Base-by-base conservation (phyloP, 2,329 filamentous ascomycete genomes). In the Nemania serpens region DNA sequence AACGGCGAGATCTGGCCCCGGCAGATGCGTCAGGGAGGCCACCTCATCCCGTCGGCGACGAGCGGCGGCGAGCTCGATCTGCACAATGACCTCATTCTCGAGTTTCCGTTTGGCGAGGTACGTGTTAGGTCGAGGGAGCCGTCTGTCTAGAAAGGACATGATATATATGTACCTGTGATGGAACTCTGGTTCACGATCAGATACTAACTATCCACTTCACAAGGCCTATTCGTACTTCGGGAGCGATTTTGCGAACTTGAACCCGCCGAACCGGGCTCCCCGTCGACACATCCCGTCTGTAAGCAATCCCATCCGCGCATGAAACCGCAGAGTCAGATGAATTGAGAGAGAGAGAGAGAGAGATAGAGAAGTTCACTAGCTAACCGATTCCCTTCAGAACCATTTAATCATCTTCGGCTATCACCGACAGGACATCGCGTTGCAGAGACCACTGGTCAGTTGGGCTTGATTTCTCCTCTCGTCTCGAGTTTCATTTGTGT, bases 101-200 rank as follows among this genome's bases (percentile, higher is more conserved):
- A 57, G 55, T 57, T 57, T n/a, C 55, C 55, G 3, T 43, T 43
- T 4, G 55, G 55, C 20, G 55, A 57, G 55, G 53, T 56, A 33
- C 5, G 53, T n/a, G n/a, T 49, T 17, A 13, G 11, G 18, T 11
- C 36, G 25, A 13, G 25, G 15, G 25, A n/a, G n/a, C n/a, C n/a
- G n/a, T n/a, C n/a, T n/a, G n/a, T n/a, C n/a, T n/a, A n/a, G n/a
- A n/a, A n/a, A n/a, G n/a, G n/a, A n/a, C n/a, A 29, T 29, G 25
- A 29, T 3, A 29, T 29, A 29, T 29, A 29, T 7, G 25, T 29
- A 4, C 25, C 3, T 29, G 25, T 29, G 25, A 7, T 7, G 25
- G 25, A 29, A 29, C 3, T 7, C 25, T 7, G 3, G 25, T 7
- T 29, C 7, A 29, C 25, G 25, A 7, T 29, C 7, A 29, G 7